These are phyloP conservation scores for Colletotrichum sp. DNA, from an alignment of 2,329 filamentous ascomycete genomes.

Conservation along the genomic window DNA sequence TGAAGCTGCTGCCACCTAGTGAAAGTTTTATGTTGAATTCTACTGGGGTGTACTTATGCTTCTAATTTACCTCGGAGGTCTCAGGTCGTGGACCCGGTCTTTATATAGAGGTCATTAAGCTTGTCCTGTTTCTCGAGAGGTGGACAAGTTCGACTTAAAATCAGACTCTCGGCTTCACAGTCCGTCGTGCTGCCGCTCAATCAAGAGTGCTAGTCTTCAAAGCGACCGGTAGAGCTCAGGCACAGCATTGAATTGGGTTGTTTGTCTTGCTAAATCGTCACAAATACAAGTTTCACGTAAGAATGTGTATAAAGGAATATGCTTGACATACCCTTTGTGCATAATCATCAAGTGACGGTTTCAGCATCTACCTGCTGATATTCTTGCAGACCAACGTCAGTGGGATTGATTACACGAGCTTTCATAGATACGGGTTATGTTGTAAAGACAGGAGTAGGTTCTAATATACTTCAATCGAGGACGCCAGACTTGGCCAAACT, in stretches of 20 bases:
- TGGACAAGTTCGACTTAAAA: not conserved
- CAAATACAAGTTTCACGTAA: fast-evolving
- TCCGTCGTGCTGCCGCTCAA: fast-evolving
- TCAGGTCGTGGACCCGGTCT: too few relatives aligned
- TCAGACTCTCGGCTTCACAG: not conserved
- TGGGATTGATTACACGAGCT: too few relatives aligned
- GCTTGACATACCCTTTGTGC: too few relatives aligned
- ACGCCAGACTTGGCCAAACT: fast-evolving
- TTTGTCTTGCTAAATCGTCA: fast-evolving
- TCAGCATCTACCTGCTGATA: too few relatives aligned
- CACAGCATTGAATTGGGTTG: fast-evolving
- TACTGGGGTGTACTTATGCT: fast-evolving
- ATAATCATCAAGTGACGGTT: too few relatives aligned
- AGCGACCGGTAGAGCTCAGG: fast-evolving
- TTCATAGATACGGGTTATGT: too few relatives aligned
- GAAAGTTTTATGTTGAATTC: not conserved
- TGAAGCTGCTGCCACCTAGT: fast-evolving
- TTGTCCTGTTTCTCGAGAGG: not conserved
- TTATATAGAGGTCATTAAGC: fast-evolving
- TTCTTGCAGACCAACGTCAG: too few relatives aligned
- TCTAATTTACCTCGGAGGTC: not conserved
- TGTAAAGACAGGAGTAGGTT: too few relatives aligned
- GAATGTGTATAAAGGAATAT: fast-evolving
- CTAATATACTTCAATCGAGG: too few relatives aligned
- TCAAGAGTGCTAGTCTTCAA: not conserved